Evolutionary conservation across 2,329 filamentous ascomycete genomes (phyloP), one percentile per base, ranked within the genome.

Genomic region (Pseudocercospora cruenta): DNA sequence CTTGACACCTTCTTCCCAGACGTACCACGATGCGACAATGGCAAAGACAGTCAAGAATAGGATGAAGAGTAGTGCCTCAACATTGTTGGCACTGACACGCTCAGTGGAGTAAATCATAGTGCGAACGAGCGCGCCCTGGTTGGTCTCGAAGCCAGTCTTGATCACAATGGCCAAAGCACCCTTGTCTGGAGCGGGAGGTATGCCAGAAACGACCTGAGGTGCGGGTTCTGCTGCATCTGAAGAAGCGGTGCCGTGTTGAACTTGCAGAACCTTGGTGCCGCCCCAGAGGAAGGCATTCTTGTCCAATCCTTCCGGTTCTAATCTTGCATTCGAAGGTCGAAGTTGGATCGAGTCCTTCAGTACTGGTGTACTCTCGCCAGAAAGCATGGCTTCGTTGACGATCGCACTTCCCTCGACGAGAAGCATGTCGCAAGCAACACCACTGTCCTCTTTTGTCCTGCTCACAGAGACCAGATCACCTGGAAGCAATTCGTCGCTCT

Each of bases 101-200:
- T 99, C 95, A 1, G 95, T 99, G 1, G 96, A 97, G 83, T 97
- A 99, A 76, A 99, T 99, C 95, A 99, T 99, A 72, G 95, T 99
- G 69, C 95, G 91, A 67, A 99, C 95, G 67, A 99, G 87, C 80
- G 93, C 97, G 69, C 95, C 95, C 81, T 99, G 96, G 64, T 94
- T 98, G 10, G 95, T 99, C 82, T 99, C 96, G 75, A 99, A 99
- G 12, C 95, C 95, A 62, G 95, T 99, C 86, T 97, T 98, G 76
- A 94, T 90, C 54, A 99, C 93, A 69, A 99, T 87, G 68, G 94
- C 95, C 84, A 98, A 87, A 39, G 94, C 95, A 61, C 95, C 95
- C 74, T 95, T 92, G 79, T 99, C 95, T 0, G 96, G 95, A 39
- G 95, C 90, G n/a, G 88, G 76, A 16, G 90, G 88, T 12, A 98